Conservation (phyloP, 345 rosid species). For the Acer yangbiense region DNA sequence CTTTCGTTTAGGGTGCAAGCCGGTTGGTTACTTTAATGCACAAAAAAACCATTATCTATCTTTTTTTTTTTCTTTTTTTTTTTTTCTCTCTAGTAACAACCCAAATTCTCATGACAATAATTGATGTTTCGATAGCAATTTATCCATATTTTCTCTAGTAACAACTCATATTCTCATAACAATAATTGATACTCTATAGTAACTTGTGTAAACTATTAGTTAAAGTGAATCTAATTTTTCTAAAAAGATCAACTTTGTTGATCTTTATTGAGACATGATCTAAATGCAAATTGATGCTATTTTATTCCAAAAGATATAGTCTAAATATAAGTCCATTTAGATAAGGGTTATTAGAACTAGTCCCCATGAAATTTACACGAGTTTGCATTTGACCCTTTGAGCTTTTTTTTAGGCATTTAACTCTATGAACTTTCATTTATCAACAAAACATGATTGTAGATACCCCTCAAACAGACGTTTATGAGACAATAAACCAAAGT, state of each 20-base stretch:
- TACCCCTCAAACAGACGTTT: too few species aligned
- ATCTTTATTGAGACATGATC: background rate
- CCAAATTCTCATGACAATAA: background rate
- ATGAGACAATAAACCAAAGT: too few species aligned
- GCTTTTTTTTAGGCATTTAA: too few species aligned
- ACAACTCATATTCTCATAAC: background rate
- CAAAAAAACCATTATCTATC: background rate
- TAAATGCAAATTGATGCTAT: too few species aligned
- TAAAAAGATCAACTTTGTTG: background rate
- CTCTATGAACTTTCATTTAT: too few species aligned
- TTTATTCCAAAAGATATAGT: too few species aligned
- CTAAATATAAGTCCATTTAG: too few species aligned
- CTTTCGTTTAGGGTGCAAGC: background rate
- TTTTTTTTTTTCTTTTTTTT: too few species aligned
- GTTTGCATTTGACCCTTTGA: too few species aligned
- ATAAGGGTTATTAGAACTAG: too few species aligned
- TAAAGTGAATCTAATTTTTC: background rate
- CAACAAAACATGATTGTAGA: too few species aligned
- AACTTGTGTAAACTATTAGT: background rate
- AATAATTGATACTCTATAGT: background rate
- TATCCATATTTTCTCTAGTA: background rate
- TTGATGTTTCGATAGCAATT: background rate
- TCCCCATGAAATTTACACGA: too few species aligned
- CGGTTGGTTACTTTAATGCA: constrained; percentile 1
- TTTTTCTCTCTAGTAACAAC: background rate